phyloP scores from a whole-genome alignment of 2,329 filamentous ascomycete species.

The Neurospora sp. region DNA sequence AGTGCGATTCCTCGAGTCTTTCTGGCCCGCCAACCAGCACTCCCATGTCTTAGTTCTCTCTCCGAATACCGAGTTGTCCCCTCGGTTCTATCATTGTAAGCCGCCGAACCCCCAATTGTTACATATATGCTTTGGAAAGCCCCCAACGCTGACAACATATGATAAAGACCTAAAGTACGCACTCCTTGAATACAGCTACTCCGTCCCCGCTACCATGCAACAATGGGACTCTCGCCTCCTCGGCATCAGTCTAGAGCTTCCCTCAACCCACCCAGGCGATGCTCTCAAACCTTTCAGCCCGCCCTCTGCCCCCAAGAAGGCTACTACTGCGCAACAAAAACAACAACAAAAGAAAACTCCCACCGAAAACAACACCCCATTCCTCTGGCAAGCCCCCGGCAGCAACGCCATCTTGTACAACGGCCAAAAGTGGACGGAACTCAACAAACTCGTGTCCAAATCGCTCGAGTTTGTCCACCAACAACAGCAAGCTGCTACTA shows the following conservation, averaged over 20 bases:
- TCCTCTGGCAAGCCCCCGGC: slow-evolving; percentile 78
- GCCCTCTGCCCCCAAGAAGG: slow-evolving; percentile 23
- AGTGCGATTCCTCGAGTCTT: slow-evolving; percentile 71
- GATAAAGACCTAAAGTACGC: slow-evolving; percentile 59
- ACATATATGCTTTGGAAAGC: background rate
- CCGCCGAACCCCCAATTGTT: background rate
- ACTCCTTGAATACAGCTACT: slow-evolving; percentile 69
- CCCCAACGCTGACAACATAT: background rate
- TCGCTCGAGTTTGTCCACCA: slow-evolving; percentile 38
- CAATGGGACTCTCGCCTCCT: slow-evolving; percentile 49
- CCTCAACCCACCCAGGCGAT: slow-evolving; percentile 48
- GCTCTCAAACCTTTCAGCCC: slow-evolving; percentile 44
- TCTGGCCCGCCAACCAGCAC: slow-evolving; percentile 60
- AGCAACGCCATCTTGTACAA: slow-evolving; percentile 75
- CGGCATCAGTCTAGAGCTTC: slow-evolving; percentile 71
- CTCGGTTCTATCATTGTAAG: slow-evolving; percentile 71
- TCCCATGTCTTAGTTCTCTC: slow-evolving; percentile 80
- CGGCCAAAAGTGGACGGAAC: slow-evolving; percentile 76
- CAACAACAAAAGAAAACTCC: background rate
- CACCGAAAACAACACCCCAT: slow-evolving; percentile 38
- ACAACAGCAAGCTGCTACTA: slow-evolving; percentile 19
- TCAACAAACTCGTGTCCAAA: slow-evolving; percentile 68
- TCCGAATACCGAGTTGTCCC: slow-evolving; percentile 68
- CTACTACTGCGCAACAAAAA: slow-evolving; percentile 2
- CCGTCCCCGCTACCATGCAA: slow-evolving; percentile 33